Base-by-base conservation (phyloP, 2,329 filamentous ascomycete genomes). In the Xylaria sp. region DNA sequence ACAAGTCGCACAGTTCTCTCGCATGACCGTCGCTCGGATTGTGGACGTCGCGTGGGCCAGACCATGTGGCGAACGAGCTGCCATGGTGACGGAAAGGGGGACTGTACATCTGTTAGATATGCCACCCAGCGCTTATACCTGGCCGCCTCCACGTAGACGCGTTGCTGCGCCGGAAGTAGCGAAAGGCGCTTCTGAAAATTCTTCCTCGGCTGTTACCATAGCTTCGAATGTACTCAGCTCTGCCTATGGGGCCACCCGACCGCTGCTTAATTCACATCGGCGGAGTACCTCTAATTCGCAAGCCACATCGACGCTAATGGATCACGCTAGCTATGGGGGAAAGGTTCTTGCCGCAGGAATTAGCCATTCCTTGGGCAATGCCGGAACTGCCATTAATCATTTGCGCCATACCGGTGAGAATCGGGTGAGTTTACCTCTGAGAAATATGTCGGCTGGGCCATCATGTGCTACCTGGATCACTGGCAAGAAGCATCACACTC, bases 101-200 rank as follows among this genome's bases (percentile, higher is more conserved):
- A 99, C 96, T 9, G 90, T 98, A 12, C 96, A 99, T 81, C 88
- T 98, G 51, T 91, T 97, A 72, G 93, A 97, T 73, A 88, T 98
- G 80, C 93, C 94, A 9, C 86, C 89, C 54, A 92, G 89, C 71
- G 93, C 93, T 4, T 95, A 94, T 74, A 90, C 92, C 72, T 97
- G 94, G 94, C 94, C 94, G 48, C 93, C 94, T 27, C 90, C 89
- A 50, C 86, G 88, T 47, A 84, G 86, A 62, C 83, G 85, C 67
- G 80, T 79, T 69, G 82, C 80, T 60, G 75, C 76, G 44, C 81
- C 80, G 68, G 84, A 87, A 44, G 79, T 80, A 21, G 80, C 81
- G 13, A 81, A 83, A 16, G 83, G 86, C 12, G 77, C 82, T 6
- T 78, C 86, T 2, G 87, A 90, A 54, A 81, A 81, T 27, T 73